These are phyloP conservation scores for Teunomyces lycoperdinae DNA, from an alignment of 805 yeast genomes.

Conservation along the genomic window DNA sequence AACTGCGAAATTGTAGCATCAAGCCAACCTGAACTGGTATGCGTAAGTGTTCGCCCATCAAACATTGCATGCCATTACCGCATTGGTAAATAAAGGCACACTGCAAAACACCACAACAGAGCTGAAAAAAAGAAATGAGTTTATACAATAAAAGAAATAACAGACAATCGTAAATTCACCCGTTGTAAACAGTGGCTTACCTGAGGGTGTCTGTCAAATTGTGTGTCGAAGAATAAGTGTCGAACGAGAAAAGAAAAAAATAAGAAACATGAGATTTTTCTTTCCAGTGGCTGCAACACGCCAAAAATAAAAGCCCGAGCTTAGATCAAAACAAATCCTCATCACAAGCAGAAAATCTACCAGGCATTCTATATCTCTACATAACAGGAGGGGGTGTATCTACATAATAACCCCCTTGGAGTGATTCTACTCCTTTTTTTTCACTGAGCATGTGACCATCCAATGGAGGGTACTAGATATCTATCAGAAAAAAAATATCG, in stretches of 20 bases:
- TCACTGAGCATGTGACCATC: background rate
- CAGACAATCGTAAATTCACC: no score
- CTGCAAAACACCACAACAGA: background rate
- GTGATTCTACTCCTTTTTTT: no score
- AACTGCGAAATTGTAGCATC: background rate
- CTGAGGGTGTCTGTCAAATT: background rate
- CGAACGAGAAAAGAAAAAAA: background rate
- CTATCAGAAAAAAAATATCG: background rate
- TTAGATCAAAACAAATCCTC: no score
- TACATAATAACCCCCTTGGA: no score
- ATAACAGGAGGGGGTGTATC: no score
- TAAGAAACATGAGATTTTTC: background rate
- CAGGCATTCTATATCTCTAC: no score
- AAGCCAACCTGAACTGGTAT: background rate
- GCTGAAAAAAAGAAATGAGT: background rate
- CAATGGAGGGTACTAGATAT: background rate
- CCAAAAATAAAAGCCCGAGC: no score
- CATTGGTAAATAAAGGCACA: background rate
- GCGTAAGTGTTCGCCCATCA: background rate
- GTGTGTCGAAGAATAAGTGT: background rate
- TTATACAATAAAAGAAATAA: background rate
- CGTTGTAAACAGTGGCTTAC: background rate
- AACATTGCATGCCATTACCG: background rate
- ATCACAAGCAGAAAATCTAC: no score
- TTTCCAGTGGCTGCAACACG: background rate